These are phyloP conservation scores for Podila verticillata DNA, from an alignment of 192 early-diverging fungal genomes.

Conservation along the genomic window DNA sequence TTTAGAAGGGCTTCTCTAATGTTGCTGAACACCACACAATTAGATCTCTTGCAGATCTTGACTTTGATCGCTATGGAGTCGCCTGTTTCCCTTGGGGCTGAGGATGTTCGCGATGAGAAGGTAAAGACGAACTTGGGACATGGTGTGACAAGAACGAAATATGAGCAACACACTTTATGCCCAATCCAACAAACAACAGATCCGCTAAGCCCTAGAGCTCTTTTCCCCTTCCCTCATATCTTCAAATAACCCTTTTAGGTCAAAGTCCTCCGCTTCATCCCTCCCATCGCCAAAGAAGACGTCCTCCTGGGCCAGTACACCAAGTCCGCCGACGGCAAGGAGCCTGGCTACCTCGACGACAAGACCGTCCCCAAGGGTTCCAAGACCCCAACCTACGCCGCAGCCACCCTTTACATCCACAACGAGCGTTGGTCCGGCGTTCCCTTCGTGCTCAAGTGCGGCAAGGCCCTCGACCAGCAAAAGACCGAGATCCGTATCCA, in stretches of 20 bases:
- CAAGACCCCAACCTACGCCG: slow-evolving; percentile 93
- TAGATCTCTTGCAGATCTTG: slow-evolving; percentile 93
- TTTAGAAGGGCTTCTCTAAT: too few relatives aligned
- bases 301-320: slow-evolving; percentile 92
- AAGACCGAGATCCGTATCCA: slow-evolving; percentile 97
- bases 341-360: slow-evolving; percentile 95
- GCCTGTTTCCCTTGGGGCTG: slow-evolving; percentile 85
- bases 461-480: slow-evolving; percentile 91
- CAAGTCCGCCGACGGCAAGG: slow-evolving; percentile 79
- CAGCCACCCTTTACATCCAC: slow-evolving; percentile 85
- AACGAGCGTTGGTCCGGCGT: slow-evolving; percentile 97
- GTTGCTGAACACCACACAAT: slow-evolving; percentile 39
- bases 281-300: slow-evolving; percentile 82
- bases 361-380: slow-evolving; percentile 85
- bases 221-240: neutral
- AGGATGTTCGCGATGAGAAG: slow-evolving; percentile 97
- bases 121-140: slow-evolving; percentile 61
- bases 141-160: neutral
- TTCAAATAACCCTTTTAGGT: slow-evolving; percentile 40
- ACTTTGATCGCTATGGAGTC: slow-evolving; percentile 95
- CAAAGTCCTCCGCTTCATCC: slow-evolving; percentile 83
- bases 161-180: neutral
- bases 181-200: neutral
- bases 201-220: neutral
- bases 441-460: slow-evolving; percentile 87